Conservation (phyloP, 257 asterid genomes). For the Scutellaria galericulata region DNA sequence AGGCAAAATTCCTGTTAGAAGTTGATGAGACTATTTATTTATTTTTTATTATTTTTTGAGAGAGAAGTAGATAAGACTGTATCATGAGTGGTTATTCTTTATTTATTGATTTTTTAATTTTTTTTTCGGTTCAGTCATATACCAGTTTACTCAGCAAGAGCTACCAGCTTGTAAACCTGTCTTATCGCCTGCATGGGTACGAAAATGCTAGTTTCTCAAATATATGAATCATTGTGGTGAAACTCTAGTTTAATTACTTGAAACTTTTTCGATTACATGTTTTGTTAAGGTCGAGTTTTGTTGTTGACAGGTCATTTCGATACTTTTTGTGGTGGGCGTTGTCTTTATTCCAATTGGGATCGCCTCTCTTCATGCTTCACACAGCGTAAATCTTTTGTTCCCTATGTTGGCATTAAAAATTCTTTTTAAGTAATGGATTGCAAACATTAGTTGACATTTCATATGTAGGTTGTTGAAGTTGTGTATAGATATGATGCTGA, state of each 20-base stretch:
- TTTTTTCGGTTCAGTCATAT: constrained; percentile 51
- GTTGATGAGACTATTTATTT: not conserved
- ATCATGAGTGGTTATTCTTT: not conserved
- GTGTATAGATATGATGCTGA: constrained; percentile 72
- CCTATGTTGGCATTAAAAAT: constrained; percentile 13
- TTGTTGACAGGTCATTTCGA: constrained; percentile 62
- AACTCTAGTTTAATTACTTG: constrained; percentile 18
- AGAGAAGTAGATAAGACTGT: not conserved
- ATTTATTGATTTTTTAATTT: too few relatives aligned
- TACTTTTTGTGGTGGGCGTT: constrained; percentile 62
- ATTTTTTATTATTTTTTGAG: not conserved
- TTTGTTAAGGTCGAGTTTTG: constrained; percentile 19
- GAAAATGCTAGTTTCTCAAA: constrained; percentile 10
- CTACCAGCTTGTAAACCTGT: constrained; percentile 89
- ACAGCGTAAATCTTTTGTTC: constrained; percentile 49
- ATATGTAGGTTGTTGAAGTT: constrained; percentile 68
- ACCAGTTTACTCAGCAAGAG: constrained; percentile 73
- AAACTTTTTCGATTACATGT: not conserved
- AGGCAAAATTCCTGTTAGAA: constrained; percentile 14
- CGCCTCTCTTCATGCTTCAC: constrained; percentile 65
- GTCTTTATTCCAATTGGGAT: constrained; percentile 71
- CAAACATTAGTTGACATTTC: constrained; percentile 25
- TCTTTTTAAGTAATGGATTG: constrained; percentile 14
- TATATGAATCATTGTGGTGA: constrained; percentile 3
- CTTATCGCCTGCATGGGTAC: constrained; percentile 72